Evolutionary conservation across 108 stramenopile genomes (phyloP), one percentile per base, ranked within the genome.

Genomic region (Skeletonema marinoi): DNA sequence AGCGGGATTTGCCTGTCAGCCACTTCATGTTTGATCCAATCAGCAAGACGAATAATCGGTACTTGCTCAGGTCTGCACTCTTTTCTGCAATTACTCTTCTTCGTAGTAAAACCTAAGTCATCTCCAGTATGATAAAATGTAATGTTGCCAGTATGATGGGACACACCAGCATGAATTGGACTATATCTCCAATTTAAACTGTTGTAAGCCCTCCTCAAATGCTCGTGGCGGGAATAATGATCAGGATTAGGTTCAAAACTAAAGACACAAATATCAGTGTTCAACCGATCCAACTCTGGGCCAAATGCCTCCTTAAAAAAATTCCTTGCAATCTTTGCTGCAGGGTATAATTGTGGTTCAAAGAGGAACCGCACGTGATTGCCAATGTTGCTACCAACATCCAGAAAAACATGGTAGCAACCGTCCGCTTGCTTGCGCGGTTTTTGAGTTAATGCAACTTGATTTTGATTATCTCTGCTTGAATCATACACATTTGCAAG

Each of bases 381-480:
- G 0, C 80, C 80, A 38, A 76, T 70, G 56, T 81, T 81, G 60
- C 42, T 71, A 13, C 80, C 80, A 16, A 81, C 75, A 66, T 81
- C 80, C 16, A 81, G 32, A 62, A 74, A 77, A 38, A 81, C 70
- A 35, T 77, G 60, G 41, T 72, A 77, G 41, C 80, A 81, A 17
- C 76, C 75, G 21, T 81, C 80, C 12, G 62, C 62, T 63, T 63
- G 32, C 9, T 19, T 42, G 41, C n/a, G n/a, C n/a, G n/a, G n/a
- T n/a, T n/a, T n/a, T n/a, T n/a, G 41, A 13, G 41, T 42, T 42
- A 13, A 1, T 42, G 41, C 10, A 42, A 42, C 12, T 36, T 36
- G 35, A 36, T 36, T 36, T 36, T 36, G 35, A 36, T 36, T 36
- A 36, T 6, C 6, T 36, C 35, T 36, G 35, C 6, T 36, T 6